Base-by-base conservation (phyloP, 495 filamentous ascomycete species). In the Penicillium lividum region DNA sequence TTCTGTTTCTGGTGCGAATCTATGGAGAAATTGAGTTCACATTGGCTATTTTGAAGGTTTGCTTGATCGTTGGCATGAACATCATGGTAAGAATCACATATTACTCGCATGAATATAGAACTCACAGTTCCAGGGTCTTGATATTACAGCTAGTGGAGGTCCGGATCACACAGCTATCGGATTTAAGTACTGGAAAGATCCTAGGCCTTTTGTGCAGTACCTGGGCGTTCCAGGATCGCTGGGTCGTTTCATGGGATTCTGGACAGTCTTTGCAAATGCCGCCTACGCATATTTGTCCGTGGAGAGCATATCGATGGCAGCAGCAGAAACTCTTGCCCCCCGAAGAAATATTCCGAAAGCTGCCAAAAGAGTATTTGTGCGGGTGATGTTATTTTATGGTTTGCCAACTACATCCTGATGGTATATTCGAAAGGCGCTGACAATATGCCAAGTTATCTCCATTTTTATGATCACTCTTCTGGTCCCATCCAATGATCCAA, bases 271-370 rank as follows among this genome's bases (percentile, higher is more conserved):
- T 40, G 80, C 86, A 59, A 86, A 80, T 57, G 87, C 88, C 4
- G 85, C 84, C 6, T 91, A 91, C 60, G 87, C 88, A 27, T 92
- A 88, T 64, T 80, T 89, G 16, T 86, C 88, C 31, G 89, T 89
- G 4, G 90, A 93, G 75, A 80, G 89, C 22, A 84, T 82, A 15
- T 73, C 77, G 8, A 68, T 77, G 8, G 76, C 79, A 2, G 80
- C 69, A 40, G 81, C 69, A 34, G 90, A 93, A 71, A 84, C 87
- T 22, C 75, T 77, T 22, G 87, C 87, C 63, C 90, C 90, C 0
- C 75, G 83, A 57, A 82, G 81, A 66, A 82, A 83, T n/a, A 86
- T 92, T 57, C 89, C 89, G 34, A 77, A 78, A 61, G 90, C 90
- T 15, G 84, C 84, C n/a, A 86, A 84, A 56, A 83, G 88, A 60